These are phyloP conservation scores for Capsicum pubescens DNA, from an alignment of 257 asterid genomes.

Conservation along the genomic window DNA sequence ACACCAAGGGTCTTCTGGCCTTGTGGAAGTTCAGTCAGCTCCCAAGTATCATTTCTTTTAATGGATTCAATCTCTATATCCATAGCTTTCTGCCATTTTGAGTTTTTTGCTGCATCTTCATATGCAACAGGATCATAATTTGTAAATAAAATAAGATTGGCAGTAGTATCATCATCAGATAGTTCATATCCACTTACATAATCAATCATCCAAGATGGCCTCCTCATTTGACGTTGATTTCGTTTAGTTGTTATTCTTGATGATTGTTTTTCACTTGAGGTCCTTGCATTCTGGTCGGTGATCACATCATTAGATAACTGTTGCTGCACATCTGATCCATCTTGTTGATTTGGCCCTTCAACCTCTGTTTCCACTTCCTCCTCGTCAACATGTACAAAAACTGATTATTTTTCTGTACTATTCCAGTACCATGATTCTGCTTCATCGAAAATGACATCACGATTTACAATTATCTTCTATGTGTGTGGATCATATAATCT, in stretches of 20 bases:
- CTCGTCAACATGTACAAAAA: no score
- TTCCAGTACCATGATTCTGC: no score
- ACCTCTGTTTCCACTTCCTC: not conserved
- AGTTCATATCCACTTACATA: not conserved
- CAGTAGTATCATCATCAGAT: not conserved
- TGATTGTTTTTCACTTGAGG: not conserved
- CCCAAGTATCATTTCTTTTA: not conserved
- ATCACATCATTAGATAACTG: not conserved
- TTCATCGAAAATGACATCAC: not conserved
- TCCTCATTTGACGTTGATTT: not conserved
- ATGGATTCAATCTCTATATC: no score
- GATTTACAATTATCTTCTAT: not conserved
- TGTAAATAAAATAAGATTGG: not conserved
- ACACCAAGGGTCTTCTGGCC: not conserved
- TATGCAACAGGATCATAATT: no score
- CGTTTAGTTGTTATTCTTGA: not conserved
- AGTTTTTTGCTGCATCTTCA: not conserved
- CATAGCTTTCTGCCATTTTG: no score
- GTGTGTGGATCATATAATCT: not conserved
- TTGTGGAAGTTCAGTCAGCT: conserved; percentile 11
- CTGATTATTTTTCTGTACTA: no score
- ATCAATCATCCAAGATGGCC: not conserved
- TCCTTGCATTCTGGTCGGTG: not conserved
- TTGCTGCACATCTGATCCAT: not conserved
- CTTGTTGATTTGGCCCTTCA: not conserved